phyloP scores from a whole-genome alignment of 2,329 filamentous ascomycete genomes.

The Colletotrichum falcatum region DNA sequence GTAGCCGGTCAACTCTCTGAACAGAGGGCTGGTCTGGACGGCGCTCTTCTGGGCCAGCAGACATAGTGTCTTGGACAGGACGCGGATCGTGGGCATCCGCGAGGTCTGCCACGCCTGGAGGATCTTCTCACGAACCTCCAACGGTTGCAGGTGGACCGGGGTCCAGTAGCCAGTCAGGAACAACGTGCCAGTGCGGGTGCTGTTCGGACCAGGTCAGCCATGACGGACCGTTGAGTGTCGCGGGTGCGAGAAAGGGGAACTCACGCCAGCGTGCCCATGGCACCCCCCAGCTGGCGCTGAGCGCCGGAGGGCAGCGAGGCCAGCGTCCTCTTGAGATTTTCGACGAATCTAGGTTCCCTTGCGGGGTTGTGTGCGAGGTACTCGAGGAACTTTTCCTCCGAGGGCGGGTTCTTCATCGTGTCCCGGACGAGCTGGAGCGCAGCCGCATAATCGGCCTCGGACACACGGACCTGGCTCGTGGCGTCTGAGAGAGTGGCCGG shows the following conservation, averaged over 20 bases:
- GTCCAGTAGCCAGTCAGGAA: slow-evolving; percentile 76
- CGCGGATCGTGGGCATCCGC: slow-evolving; percentile 65
- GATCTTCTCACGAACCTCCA: slow-evolving; percentile 70
- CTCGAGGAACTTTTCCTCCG: slow-evolving; percentile 59
- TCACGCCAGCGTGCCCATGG: slow-evolving; percentile 59
- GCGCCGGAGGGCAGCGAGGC: slow-evolving; percentile 49
- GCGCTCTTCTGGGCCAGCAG: slow-evolving; percentile 66
- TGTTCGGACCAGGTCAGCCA: slow-evolving; percentile 48
- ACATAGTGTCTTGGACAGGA: slow-evolving; percentile 67
- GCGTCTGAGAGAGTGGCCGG: slow-evolving; percentile 54
- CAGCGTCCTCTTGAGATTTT: slow-evolving; percentile 60
- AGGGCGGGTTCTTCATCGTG: slow-evolving; percentile 53
- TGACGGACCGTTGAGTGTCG: background rate
- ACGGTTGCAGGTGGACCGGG: slow-evolving; percentile 71
- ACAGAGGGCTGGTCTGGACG: slow-evolving; percentile 65
- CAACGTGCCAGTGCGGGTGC: slow-evolving; percentile 71
- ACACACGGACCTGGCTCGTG: slow-evolving; percentile 57
- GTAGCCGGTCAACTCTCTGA: slow-evolving; percentile 69
- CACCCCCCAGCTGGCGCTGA: slow-evolving; percentile 52
- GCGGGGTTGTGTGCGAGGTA: slow-evolving; percentile 66
- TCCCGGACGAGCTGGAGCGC: slow-evolving; percentile 55
- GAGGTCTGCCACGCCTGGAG: slow-evolving; percentile 72
- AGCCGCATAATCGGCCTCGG: slow-evolving; percentile 62
- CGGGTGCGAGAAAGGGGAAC: slow-evolving; percentile 42
- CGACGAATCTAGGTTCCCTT: slow-evolving; percentile 64